Evolutionary conservation across 2,329 filamentous ascomycete species (phyloP).

Genomic region (Aspergillus persii): DNA sequence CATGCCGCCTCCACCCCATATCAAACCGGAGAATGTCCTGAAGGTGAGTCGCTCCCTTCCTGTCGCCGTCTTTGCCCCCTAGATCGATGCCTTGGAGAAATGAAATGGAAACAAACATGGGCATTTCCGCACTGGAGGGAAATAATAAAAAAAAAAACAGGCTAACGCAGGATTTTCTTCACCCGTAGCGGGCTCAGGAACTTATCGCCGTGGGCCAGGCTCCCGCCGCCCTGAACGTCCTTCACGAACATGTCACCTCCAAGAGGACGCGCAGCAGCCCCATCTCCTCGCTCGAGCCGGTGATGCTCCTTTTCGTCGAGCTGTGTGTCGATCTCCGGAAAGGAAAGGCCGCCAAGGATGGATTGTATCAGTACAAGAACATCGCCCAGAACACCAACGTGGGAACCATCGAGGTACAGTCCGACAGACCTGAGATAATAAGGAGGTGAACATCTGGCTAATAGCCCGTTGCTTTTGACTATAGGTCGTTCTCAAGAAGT

Average conservation of each 20-base stretch:
- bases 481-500: constrained; percentile 88
- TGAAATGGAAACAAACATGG: neutral
- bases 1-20: constrained; percentile 94
- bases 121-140: neutral
- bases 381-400: constrained; percentile 99
- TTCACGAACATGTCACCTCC: constrained; percentile 98
- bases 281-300: constrained; percentile 92
- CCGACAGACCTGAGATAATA: neutral
- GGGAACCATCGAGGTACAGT: constrained; percentile 82
- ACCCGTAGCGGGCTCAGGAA: constrained; percentile 77
- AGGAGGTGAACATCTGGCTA: constrained; percentile 3
- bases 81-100: neutral
- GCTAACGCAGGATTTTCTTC: constrained; percentile 18
- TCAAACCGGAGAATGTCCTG: constrained; percentile 98
- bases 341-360: constrained; percentile 97
- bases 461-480: constrained; percentile 8
- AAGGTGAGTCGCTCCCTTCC: constrained; percentile 54
- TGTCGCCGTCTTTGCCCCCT: neutral
- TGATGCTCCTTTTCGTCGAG: constrained; percentile 97
- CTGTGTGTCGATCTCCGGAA: constrained; percentile 96
- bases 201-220: constrained; percentile 96
- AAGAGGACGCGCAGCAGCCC: constrained; percentile 97
- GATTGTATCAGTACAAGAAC: constrained; percentile 99
- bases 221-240: constrained; percentile 84
- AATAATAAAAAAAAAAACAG: neutral